Base-by-base conservation (phyloP, 2,329 filamentous ascomycete genomes). In the Hymenoscyphus linearis region DNA sequence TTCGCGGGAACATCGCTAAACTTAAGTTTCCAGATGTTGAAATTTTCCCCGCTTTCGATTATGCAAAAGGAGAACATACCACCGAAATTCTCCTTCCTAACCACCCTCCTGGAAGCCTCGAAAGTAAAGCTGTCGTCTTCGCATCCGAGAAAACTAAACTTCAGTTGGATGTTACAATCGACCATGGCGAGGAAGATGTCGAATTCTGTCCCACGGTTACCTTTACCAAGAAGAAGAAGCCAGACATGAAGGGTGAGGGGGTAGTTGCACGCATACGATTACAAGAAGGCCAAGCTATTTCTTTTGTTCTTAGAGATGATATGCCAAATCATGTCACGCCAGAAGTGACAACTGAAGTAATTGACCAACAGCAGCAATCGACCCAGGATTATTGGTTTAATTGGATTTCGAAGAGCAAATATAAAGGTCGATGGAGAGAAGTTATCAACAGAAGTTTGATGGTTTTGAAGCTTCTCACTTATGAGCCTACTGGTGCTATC, bases 401-500 rank as follows among this genome's bases (percentile, higher is more conserved):
- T 67, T 93, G 88, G 85, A 88, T 91, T 59, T 80, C 81, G 5
- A 84, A 86, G 71, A 87, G 84, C 72, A 85, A 80, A 65, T 92
- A 91, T 73, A 85, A 83, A 62, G 89, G 89, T 4, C 82, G 85
- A 36, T 92, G 88, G 83, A 80, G 86, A 58, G 88, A 91, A 72
- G 85, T 89, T 2, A 86, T 92, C 5, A 79, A 80, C 27, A 80
- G 89, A 60, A 91, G 88, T 69, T 76, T 92, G 57, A 83, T 92
- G 78, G 85, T 91, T 58, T 74, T 92, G 52, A 92, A 92, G 74
- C 79, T 92, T 74, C 78, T 92, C 67, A 91, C 88, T 0, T 92
- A 87, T 67, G 89, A 92, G 69, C 89, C 88, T 0, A 92, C 88
- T 0, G 89, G 89, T 2, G 89, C 89, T 9, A 91, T 92, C 57